A percentile compares a stretch with the other conserved stretches of the same genome.
Conservation (phyloP, 2,329 filamentous ascomycete species). For the Botryosphaeria dothidea region DNA sequence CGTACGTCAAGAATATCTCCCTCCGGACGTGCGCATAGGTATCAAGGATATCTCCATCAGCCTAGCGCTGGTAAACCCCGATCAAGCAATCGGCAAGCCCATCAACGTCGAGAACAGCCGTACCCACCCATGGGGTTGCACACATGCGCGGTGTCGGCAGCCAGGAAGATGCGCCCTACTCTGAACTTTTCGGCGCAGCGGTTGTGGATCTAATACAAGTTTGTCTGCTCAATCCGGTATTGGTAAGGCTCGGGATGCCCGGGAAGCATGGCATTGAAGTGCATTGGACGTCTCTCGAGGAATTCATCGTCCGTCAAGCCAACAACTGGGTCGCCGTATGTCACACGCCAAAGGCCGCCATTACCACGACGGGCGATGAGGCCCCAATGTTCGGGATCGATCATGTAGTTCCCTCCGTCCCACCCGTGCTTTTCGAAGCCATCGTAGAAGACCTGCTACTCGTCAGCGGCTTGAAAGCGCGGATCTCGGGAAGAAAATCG, state of each 20-base stretch:
- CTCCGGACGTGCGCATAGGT: no score
- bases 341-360: slow-evolving; percentile 60
- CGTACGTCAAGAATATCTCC: no score
- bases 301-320: slow-evolving; percentile 55
- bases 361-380: slow-evolving; percentile 59
- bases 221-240: slow-evolving; percentile 56
- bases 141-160: slow-evolving; percentile 59
- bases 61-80: no score
- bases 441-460: slow-evolving; percentile 57
- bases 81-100: no score
- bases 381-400: slow-evolving; percentile 59
- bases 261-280: slow-evolving; percentile 57
- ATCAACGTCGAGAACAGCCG: no score
- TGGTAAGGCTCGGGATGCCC: slow-evolving; percentile 57
- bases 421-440: slow-evolving; percentile 56
- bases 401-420: slow-evolving; percentile 58
- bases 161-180: slow-evolving; percentile 55
- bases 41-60: no score
- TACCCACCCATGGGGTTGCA: slow-evolving; percentile 52
- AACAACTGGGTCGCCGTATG: slow-evolving; percentile 58
- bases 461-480: slow-evolving; percentile 18
- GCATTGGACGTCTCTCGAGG: slow-evolving; percentile 50
- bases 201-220: slow-evolving; percentile 61
- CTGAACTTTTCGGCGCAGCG: slow-evolving; percentile 56
- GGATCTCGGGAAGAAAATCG: neutral